Base-by-base conservation (phyloP, 768 basidiomycete species). In the Hypsizygus marmoreus region DNA sequence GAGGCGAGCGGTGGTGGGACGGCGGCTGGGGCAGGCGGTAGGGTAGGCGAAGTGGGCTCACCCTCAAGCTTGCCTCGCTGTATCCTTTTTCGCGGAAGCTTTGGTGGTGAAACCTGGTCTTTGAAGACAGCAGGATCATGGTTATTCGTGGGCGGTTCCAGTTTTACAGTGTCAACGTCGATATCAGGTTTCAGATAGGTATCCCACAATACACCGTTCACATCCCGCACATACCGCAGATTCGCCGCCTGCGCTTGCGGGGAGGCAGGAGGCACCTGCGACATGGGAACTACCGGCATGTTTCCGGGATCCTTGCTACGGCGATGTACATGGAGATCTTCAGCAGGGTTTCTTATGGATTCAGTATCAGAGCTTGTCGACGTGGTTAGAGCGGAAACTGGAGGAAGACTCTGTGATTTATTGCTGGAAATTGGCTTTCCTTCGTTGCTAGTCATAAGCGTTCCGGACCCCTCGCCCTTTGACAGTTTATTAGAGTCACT, bases 211-310 rank as follows among this genome's bases (percentile, higher is more conserved):
- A 51, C 43, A 13, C 39, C 52, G 28, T 54, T 53, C 3, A 44
- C 52, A 12, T 63, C 51, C 29, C 59, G 50, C 4, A 63, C 53
- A 24, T 48, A 53, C 4, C 63, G 59, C 23, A 66, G 33, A 50
- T 68, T 68, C 28, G 55, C 53, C 14, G 57, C 53, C 40, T 66
- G 64, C 3, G 60, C 60, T 49, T 62, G 60, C n/a, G 57, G 50
- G 1, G 59, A 58, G 10, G 63, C 41, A 2, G 51, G 45, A 11
- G 42, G 19, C 6, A 58, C 23, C 22, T 54, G 58, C 1, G 56
- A 52, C 25, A 26, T 38, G 33, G 51, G 55, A 4, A 62, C 40
- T 4, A 67, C 48, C 28, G 42, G 54, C 20, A 65, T 28, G 37
- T 67, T 57, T n/a, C 65, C 66, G 6, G 45, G 31, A 48, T 67